phyloP scores from a whole-genome alignment of 768 basidiomycete genomes.

The Phaffia tasmanica region DNA sequence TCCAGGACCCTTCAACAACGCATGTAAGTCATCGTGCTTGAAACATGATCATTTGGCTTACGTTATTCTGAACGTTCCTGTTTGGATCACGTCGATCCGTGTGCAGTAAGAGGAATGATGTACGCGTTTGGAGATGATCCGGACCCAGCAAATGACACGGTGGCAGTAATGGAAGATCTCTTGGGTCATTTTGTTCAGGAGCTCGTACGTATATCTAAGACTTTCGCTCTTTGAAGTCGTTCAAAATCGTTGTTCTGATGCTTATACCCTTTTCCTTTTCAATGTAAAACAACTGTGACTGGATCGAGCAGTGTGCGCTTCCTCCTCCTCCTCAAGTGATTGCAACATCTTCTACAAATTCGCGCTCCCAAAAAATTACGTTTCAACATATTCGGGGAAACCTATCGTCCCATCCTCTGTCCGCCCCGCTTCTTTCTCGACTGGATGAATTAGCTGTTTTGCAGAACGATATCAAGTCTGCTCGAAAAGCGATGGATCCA shows the following conservation, averaged over 20 bases:
- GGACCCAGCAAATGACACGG: conserved; percentile 74
- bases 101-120: conserved; percentile 67
- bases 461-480: conserved; percentile 24
- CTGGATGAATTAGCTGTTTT: conserved; percentile 21
- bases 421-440: conserved; percentile 20
- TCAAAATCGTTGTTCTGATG: background rate
- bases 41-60: too few relatives aligned
- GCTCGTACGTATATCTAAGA: conserved; percentile 49
- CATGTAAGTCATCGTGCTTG: too few relatives aligned
- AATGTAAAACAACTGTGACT: background rate
- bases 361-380: conserved; percentile 12
- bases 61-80: too few relatives aligned
- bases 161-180: conserved; percentile 88
- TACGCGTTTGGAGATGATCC: conserved; percentile 89
- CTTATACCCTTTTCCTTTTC: background rate
- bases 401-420: conserved; percentile 16
- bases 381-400: conserved; percentile 8
- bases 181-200: conserved; percentile 82
- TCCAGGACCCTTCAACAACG: too few relatives aligned
- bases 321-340: conserved; percentile 11
- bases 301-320: conserved; percentile 12
- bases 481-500: conserved; percentile 16
- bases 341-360: conserved; percentile 1
- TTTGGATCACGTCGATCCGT: too few relatives aligned
- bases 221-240: background rate